These are phyloP conservation scores for Akanthomyces lecanii DNA, from an alignment of 2,329 filamentous ascomycete genomes.

Conservation along the genomic window DNA sequence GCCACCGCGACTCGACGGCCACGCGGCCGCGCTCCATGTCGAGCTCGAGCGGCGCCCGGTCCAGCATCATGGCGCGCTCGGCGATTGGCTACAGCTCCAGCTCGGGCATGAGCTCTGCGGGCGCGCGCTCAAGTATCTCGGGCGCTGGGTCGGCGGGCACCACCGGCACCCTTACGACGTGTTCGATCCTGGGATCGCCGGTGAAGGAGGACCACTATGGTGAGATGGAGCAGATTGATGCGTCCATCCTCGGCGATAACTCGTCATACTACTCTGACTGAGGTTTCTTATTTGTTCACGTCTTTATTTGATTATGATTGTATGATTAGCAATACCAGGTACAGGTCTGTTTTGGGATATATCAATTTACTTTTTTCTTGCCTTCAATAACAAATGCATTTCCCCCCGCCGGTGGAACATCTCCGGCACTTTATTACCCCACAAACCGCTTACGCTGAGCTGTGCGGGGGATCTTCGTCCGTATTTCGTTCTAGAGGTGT, in stretches of 20 bases:
- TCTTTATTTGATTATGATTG: conserved; percentile 6
- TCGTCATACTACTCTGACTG: conserved; percentile 16
- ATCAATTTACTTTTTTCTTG: background rate
- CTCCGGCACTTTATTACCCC: background rate
- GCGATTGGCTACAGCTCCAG: conserved; percentile 19
- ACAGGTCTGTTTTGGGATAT: conserved; percentile 10
- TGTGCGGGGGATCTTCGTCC: background rate
- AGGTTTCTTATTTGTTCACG: background rate
- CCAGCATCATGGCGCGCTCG: conserved; percentile 13
- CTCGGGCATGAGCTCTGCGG: conserved; percentile 31
- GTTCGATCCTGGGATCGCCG: conserved; percentile 14
- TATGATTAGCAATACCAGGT: conserved; percentile 14
- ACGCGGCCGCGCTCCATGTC: conserved; percentile 5
- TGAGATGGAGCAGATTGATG: conserved; percentile 7
- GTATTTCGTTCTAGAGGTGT: too few species aligned
- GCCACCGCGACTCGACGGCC: background rate
- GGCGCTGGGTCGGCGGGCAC: background rate
- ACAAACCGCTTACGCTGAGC: background rate
- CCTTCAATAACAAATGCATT: background rate
- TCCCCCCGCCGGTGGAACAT: background rate
- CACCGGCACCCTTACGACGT: conserved; percentile 7
- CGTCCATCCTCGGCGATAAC: background rate
- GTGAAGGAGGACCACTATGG: conserved; percentile 15
- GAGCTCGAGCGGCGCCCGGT: conserved; percentile 7
- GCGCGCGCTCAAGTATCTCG: background rate